Percentiles rank a stretch among this genome's conserved stretches.
Evolutionary conservation across 1,284 basidiomycete species (phyloP).

Genomic region (Ganoderma leucocontextum): DNA sequence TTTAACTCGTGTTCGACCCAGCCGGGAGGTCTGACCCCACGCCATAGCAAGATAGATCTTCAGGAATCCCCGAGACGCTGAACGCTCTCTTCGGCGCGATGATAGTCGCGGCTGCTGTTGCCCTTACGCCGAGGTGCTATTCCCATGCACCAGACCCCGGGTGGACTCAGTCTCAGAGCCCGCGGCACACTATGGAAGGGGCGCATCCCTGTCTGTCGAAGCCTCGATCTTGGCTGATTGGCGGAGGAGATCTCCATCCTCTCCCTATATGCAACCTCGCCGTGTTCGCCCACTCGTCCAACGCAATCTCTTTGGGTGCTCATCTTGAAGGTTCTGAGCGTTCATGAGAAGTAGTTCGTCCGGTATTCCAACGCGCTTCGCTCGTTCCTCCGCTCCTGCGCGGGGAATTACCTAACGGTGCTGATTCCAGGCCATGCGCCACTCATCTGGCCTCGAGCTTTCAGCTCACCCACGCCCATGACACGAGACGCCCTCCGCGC

Average conservation of each 20-base stretch:
- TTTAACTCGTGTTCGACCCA: slow-evolving; percentile 24
- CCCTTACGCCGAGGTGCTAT: slow-evolving; percentile 24
- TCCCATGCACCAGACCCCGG: slow-evolving; percentile 21
- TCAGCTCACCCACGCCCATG: neutral
- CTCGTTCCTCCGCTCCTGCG: slow-evolving; percentile 26
- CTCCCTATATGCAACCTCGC: neutral
- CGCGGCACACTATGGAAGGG: slow-evolving; percentile 1
- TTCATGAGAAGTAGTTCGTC: neutral
- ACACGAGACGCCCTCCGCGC: neutral
- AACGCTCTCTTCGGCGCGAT: slow-evolving; percentile 17
- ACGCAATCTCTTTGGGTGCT: slow-evolving; percentile 1
- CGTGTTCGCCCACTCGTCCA: neutral
- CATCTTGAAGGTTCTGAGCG: neutral
- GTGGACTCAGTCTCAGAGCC: neutral
- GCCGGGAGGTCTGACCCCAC: slow-evolving; percentile 23
- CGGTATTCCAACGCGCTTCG: slow-evolving; percentile 17
- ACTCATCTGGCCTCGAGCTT: neutral
- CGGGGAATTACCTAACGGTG: slow-evolving; percentile 31
- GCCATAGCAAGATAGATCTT: slow-evolving; percentile 26
- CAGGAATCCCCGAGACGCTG: slow-evolving; percentile 25
- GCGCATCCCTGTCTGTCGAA: neutral
- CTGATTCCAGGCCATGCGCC: slow-evolving; percentile 1
- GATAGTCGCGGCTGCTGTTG: slow-evolving; percentile 20
- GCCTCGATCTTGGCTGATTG: slow-evolving; percentile 5
- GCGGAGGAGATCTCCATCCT: slow-evolving; percentile 1